Evolutionary conservation across 805 yeast genomes (phyloP), one percentile per base, ranked within the genome.

Genomic region (Candida endomychidarum): DNA sequence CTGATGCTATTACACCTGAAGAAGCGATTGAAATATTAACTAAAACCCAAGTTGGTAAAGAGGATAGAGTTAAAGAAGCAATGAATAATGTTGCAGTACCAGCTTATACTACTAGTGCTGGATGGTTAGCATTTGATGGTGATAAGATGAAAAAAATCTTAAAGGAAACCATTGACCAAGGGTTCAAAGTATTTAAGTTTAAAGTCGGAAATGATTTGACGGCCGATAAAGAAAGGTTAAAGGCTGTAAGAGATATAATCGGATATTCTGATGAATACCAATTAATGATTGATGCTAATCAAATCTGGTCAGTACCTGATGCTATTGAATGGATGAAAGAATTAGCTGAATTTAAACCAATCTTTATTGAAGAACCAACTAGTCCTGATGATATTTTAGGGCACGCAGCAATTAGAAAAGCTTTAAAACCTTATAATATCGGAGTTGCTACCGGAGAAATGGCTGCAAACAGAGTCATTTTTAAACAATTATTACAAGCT

Each of bases 51-150:
- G 37, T 25, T 1, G 68, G 63, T 8, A 68, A 65, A 47, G 57
- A 51, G 12, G 28, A 15, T 6, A 17, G 50, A 25, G 16, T 46
- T 18, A 29, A 43, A 19, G 50, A 32, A 14, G 72, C 70, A 4
- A 32, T 47, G 12, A 47, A 51, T 22, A 56, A 58, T 45, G 41
- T 41, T 7, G 73, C 72, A 2, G 74, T 68, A 17, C 74, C 72
- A 2, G 69, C 69, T 4, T 68, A 68, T 46, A 67, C 74, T 20
- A 68, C 74, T n/a, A 56, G 68, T 24, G 72, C 74, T 4, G 74
- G 74, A 12, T 68, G 74, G 74, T 53, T 68, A 12, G 72, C 70
- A 5, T 68, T 61, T 45, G 46, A 53, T 23, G 74, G 65, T 29
- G 72, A 68, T 19, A 67, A 67, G 41, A 66, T 67, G 67, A 57